These are phyloP conservation scores for Geotrichum carabidarum DNA, from an alignment of 1,139 yeast species.

Conservation along the genomic window DNA sequence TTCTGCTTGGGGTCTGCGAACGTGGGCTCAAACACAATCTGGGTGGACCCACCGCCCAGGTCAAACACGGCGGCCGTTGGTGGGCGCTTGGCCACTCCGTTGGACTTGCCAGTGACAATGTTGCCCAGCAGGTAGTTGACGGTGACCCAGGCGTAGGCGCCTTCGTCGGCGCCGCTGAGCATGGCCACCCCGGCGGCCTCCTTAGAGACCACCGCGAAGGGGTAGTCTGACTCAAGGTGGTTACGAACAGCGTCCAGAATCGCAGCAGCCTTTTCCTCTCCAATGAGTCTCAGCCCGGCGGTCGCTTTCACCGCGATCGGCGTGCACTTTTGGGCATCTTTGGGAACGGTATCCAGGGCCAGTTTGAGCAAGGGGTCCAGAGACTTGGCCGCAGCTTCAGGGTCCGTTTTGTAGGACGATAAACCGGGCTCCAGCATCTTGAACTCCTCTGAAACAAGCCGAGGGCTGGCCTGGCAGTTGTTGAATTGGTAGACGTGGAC, in stretches of 20 bases:
- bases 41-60: slow-evolving; percentile 96
- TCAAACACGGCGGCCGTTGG: slow-evolving; percentile 92
- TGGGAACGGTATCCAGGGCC: slow-evolving; percentile 72
- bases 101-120: slow-evolving; percentile 58
- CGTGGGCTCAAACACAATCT: slow-evolving; percentile 86
- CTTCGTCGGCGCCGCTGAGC: slow-evolving; percentile 91
- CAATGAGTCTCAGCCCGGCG: slow-evolving; percentile 82
- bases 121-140: slow-evolving; percentile 81
- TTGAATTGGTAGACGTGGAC: slow-evolving; percentile 83
- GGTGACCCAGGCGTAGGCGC: slow-evolving; percentile 94
- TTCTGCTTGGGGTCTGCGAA: slow-evolving; percentile 45
- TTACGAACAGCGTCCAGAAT: slow-evolving; percentile 65
- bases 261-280: slow-evolving; percentile 59
- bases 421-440: slow-evolving; percentile 85
- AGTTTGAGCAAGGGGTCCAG: slow-evolving; percentile 67
- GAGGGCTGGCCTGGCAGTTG: slow-evolving; percentile 70
- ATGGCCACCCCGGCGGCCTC: slow-evolving; percentile 75
- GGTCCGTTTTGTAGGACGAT: slow-evolving; percentile 74
- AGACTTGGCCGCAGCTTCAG: slow-evolving; percentile 73
- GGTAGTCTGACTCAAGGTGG: slow-evolving; percentile 67
- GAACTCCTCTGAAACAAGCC: slow-evolving; percentile 63
- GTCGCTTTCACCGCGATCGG: slow-evolving; percentile 94
- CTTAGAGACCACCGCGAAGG: slow-evolving; percentile 65
- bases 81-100: slow-evolving; percentile 29
- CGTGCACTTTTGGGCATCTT: slow-evolving; percentile 61